phyloP scores from a whole-genome alignment of 352 stramenopile species.

The Globisporangium camurandrum region DNA sequence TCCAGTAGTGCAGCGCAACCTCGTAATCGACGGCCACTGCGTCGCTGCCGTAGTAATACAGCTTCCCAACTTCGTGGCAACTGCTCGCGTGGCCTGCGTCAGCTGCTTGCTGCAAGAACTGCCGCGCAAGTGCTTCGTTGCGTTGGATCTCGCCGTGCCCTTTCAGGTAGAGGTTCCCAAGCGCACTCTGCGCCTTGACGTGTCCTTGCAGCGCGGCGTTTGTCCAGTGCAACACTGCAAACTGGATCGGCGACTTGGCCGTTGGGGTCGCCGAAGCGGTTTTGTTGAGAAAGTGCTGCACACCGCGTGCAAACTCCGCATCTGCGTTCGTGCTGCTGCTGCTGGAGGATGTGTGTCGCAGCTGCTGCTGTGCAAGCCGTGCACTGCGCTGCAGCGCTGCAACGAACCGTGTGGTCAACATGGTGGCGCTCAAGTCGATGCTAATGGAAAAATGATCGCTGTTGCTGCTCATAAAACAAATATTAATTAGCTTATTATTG shows the following conservation, averaged over 20 bases:
- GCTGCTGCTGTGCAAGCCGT: neutral
- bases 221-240: constrained; percentile 69
- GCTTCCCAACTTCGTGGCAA: constrained; percentile 71
- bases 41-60: constrained; percentile 50
- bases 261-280: constrained; percentile 13
- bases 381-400: constrained; percentile 1
- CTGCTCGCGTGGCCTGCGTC: constrained; percentile 59
- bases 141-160: constrained; percentile 39
- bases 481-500: too few species aligned
- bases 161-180: constrained; percentile 64
- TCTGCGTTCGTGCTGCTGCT: constrained; percentile 16
- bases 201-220: constrained; percentile 66
- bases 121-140: constrained; percentile 35
- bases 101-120: constrained; percentile 57
- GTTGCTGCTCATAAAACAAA: too few species aligned
- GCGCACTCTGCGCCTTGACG: constrained; percentile 56
- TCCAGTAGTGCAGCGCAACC: constrained; percentile 58
- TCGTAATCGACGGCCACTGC: constrained; percentile 21
- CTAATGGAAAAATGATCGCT: too few species aligned
- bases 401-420: too few species aligned
- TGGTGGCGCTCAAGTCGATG: too few species aligned
- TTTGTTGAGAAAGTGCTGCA: constrained; percentile 51
- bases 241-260: constrained; percentile 32
- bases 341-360: neutral
- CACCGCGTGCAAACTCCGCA: constrained; percentile 49